These are phyloP conservation scores for Cylindrotheca fusiformis DNA, from an alignment of 108 stramenopile genomes.

Conservation along the genomic window DNA sequence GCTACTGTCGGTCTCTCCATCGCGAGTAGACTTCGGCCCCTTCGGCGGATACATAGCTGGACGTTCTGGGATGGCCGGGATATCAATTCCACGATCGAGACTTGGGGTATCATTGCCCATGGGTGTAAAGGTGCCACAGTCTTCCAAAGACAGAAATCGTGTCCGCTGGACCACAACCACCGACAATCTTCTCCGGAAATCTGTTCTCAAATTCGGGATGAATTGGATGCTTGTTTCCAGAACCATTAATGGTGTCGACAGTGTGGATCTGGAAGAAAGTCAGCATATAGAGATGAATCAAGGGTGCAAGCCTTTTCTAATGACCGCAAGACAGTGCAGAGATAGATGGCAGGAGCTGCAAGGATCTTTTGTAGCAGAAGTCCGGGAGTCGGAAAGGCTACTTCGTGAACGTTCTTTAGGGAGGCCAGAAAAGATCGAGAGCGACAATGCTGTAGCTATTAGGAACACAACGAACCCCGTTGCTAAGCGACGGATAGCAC, in stretches of 20 bases:
- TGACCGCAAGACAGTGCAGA: slow-evolving; percentile 54
- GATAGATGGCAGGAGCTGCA: slow-evolving; percentile 58
- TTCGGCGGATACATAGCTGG: slow-evolving; percentile 44
- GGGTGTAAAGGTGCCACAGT: slow-evolving; percentile 60
- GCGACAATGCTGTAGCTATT: slow-evolving; percentile 1
- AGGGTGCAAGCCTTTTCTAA: slow-evolving; percentile 1
- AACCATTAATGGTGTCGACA: slow-evolving; percentile 37
- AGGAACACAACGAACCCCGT: too few relatives aligned
- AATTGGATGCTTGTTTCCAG: slow-evolving; percentile 69
- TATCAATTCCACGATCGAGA: slow-evolving; percentile 21
- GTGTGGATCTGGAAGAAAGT: background rate
- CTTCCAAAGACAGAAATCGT: slow-evolving; percentile 18
- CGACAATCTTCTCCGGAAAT: slow-evolving; percentile 47
- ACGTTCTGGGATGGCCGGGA: slow-evolving; percentile 36
- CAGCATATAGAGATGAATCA: background rate
- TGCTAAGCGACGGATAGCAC: too few relatives aligned
- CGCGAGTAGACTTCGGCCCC: slow-evolving; percentile 54
- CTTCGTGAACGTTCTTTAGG: slow-evolving; percentile 11
- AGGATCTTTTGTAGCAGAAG: slow-evolving; percentile 20
- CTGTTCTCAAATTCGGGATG: slow-evolving; percentile 42
- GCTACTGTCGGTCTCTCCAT: slow-evolving; percentile 28
- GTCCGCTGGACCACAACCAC: slow-evolving; percentile 47
- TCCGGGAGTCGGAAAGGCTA: slow-evolving; percentile 7
- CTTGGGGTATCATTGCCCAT: slow-evolving; percentile 64
- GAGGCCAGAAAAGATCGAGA: background rate